Conservation (phyloP, 352 stramenopile genomes). For the Globisporangium apiculatum region DNA sequence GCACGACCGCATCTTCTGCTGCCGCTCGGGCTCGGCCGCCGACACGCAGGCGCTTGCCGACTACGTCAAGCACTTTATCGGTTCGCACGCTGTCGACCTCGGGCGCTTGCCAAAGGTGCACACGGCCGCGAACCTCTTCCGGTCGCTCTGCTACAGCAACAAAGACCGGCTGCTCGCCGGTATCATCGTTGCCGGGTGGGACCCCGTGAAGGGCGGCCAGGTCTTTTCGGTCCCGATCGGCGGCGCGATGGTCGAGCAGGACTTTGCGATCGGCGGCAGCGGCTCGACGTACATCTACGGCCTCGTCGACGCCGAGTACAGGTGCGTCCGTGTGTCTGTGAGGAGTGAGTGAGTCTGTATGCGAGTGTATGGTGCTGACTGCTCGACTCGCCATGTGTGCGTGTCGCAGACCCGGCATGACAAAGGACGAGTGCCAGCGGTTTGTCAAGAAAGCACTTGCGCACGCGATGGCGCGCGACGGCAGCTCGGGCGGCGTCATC, state of each 20-base stretch:
- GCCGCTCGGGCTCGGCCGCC: constrained; percentile 94
- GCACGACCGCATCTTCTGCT: constrained; percentile 97
- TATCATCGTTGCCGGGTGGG: constrained; percentile 98
- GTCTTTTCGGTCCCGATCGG: constrained; percentile 96
- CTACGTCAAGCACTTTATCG: constrained; percentile 79
- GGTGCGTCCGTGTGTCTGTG: constrained; percentile 21
- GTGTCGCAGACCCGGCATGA: constrained; percentile 87
- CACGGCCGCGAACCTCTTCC: constrained; percentile 96
- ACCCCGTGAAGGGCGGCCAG: constrained; percentile 92
- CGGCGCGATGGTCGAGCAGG: constrained; percentile 94
- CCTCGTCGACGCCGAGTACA: constrained; percentile 93
- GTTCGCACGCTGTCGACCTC: constrained; percentile 73
- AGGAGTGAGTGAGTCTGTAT: background rate
- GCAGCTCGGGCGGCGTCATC: constrained; percentile 97
- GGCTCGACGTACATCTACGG: constrained; percentile 98
- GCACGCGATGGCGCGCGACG: constrained; percentile 98
- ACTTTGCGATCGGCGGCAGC: constrained; percentile 95
- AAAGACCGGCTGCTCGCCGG: constrained; percentile 94
- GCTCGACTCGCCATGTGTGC: background rate
- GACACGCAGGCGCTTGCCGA: constrained; percentile 94
- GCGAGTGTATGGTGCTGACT: constrained; percentile 5
- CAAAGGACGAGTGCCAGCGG: constrained; percentile 91
- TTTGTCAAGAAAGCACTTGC: constrained; percentile 94
- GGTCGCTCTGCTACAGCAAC: constrained; percentile 97
- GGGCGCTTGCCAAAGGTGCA: constrained; percentile 93